phyloP scores from a whole-genome alignment of 805 yeast genomes.

The Brettanomyces sp. region DNA sequence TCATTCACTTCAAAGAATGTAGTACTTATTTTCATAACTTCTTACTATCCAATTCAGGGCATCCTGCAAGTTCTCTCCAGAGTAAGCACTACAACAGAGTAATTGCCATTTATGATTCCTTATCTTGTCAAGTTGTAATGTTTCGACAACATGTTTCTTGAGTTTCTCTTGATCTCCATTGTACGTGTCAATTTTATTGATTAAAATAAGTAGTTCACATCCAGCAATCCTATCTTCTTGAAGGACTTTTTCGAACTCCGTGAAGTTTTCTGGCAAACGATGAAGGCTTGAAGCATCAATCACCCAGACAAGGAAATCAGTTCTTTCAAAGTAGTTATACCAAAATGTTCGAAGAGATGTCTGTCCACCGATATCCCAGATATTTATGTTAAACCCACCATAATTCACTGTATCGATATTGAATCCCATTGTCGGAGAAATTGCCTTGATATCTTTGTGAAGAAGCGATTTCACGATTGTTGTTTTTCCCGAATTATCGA shows the following conservation, averaged over 20 bases:
- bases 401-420: slow-evolving; percentile 53
- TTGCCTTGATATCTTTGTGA: slow-evolving; percentile 38
- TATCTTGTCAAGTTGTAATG: slow-evolving; percentile 25
- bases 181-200: slow-evolving; percentile 68
- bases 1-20: slow-evolving; percentile 14
- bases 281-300: slow-evolving; percentile 58
- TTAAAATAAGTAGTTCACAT: slow-evolving; percentile 52
- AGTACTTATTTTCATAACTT: slow-evolving; percentile 32
- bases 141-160: slow-evolving; percentile 9
- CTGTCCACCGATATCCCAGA: slow-evolving; percentile 91
- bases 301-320: slow-evolving; percentile 79
- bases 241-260: slow-evolving; percentile 55
- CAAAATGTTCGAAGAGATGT: slow-evolving; percentile 75
- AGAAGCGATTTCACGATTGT: slow-evolving; percentile 61
- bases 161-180: slow-evolving; percentile 15
- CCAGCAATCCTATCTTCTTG: slow-evolving; percentile 64
- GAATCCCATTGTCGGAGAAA: slow-evolving; percentile 89
- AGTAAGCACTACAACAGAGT: slow-evolving; percentile 39
- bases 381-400: slow-evolving; percentile 37
- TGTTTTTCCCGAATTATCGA: slow-evolving; percentile 89
- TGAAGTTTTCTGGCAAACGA: slow-evolving; percentile 54
- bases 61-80: slow-evolving; percentile 30
- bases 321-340: slow-evolving; percentile 84
- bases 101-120: slow-evolving; percentile 32
- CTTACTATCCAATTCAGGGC: slow-evolving; percentile 35